These are phyloP conservation scores for Phytophthora boehmeriae DNA, from an alignment of 352 stramenopile species.

Conservation along the genomic window DNA sequence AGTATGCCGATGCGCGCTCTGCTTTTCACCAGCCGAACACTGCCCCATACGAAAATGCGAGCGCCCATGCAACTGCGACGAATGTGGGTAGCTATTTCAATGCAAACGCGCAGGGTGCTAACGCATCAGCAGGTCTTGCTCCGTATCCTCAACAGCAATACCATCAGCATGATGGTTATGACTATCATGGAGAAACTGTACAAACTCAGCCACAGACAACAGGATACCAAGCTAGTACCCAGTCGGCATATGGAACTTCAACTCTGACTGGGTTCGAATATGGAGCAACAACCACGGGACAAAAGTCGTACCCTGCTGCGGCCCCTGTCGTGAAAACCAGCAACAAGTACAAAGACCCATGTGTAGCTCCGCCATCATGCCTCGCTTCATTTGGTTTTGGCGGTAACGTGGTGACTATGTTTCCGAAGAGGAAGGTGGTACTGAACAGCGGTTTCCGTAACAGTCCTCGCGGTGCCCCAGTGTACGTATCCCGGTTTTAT, in stretches of 20 bases:
- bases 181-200: constrained; percentile 8
- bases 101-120: constrained; percentile 10
- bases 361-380: constrained; percentile 71
- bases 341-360: constrained; percentile 88
- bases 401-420: constrained; percentile 90
- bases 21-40: constrained; percentile 9
- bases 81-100: constrained; percentile 20
- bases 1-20: constrained; percentile 16
- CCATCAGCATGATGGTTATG: constrained; percentile 15
- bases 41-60: constrained; percentile 10
- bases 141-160: constrained; percentile 26
- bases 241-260: constrained; percentile 20
- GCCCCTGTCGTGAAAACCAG: constrained; percentile 40
- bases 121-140: constrained; percentile 3
- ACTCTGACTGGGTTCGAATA: constrained; percentile 10
- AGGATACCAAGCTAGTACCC: constrained; percentile 15
- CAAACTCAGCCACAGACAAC: constrained; percentile 16
- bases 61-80: constrained; percentile 13
- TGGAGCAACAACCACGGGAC: constrained; percentile 5
- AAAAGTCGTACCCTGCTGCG: constrained; percentile 21
- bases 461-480: constrained; percentile 55
- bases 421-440: constrained; percentile 85
- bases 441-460: constrained; percentile 71
- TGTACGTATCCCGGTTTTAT: constrained; percentile 45
- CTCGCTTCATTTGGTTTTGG: constrained; percentile 87